phyloP scores from a whole-genome alignment of 352 stramenopile genomes.

The Peronospora destructor region DNA sequence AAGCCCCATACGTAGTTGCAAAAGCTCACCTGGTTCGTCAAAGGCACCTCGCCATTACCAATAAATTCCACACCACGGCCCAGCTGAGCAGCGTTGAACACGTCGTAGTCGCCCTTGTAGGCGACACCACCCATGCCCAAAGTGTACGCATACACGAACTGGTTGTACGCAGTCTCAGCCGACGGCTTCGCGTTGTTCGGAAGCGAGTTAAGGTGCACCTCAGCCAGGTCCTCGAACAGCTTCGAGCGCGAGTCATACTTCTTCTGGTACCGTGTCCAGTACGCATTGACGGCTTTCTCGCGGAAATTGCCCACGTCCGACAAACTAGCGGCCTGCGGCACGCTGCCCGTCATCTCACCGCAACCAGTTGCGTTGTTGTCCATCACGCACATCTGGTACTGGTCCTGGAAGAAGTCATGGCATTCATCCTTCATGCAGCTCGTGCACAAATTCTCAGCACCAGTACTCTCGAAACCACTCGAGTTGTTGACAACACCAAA shows the following conservation, averaged over 20 bases:
- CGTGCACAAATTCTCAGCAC: conserved; percentile 60
- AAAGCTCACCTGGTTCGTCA: conserved; percentile 62
- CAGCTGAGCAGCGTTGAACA: conserved; percentile 38
- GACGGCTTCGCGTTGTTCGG: conserved; percentile 34
- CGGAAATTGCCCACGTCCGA: conserved; percentile 40
- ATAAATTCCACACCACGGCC: conserved; percentile 49
- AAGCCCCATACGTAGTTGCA: conserved; percentile 63
- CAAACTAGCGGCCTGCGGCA: conserved; percentile 33
- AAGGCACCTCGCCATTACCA: conserved; percentile 45
- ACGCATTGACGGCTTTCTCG: conserved; percentile 29
- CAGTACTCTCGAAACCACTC: conserved; percentile 40
- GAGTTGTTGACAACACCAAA: conserved; percentile 58
- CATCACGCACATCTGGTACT: conserved; percentile 47
- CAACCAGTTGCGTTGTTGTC: conserved; percentile 41
- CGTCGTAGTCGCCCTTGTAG: conserved; percentile 33
- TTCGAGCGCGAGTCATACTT: conserved; percentile 47
- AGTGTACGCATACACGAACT: conserved; percentile 60
- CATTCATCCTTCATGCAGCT: conserved; percentile 51
- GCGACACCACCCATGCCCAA: conserved; percentile 22
- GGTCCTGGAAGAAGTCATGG: conserved; percentile 47
- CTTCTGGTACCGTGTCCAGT: conserved; percentile 36
- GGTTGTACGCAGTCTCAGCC: conserved; percentile 39
- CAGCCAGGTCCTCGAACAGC: conserved; percentile 49
- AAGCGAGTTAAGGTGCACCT: conserved; percentile 50
- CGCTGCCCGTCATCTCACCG: conserved; percentile 52